Evolutionary conservation across 1,284 basidiomycete genomes (phyloP), one percentile per base, ranked within the genome.

Genomic region (Tilletia indica): DNA sequence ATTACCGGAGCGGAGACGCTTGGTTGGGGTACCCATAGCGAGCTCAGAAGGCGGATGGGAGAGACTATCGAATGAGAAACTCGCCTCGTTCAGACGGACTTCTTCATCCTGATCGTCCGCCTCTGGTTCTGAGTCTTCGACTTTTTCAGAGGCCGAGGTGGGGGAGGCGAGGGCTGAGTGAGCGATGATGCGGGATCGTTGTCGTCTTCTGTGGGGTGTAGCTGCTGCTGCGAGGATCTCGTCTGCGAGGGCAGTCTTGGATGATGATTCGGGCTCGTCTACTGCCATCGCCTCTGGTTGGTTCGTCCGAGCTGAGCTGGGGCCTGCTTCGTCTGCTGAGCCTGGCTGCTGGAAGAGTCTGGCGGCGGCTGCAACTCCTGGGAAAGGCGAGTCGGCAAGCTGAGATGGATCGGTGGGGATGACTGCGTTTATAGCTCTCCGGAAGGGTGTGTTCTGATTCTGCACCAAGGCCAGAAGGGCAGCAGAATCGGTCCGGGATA

Each of bases 21-120:
- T 58, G 25, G 56, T 58, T 5, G 56, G 56, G 21, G 34, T 58
- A 4, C 56, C 56, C n/a, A 58, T 6, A 5, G 56, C 56, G 21
- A 58, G 12, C 25, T 58, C 56, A 25, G 56, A 58, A 31, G 56
- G 25, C 21, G 56, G 56, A 31, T 58, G 56, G 34, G 56, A 25
- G 56, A 58, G 56, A 34, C 56, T 58, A 25, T 58, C 56, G 56
- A 58, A 58, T n/a, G 56, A 58, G 25, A 58, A 31, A 25, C 5
- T 25, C 5, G 25, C 56, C 4, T 58, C 56, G 21, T 12, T 25
- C 14, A 12, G 25, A 21, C 14, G 56, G 1, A 21, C 34, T 34
- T 58, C 56, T 4, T 34, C 56, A 14, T 58, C 56, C 12, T 58
- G 4, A 5, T 34, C 56, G 1, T 58, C 56, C 6, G 21, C 34